Evolutionary conservation across 2,329 filamentous ascomycete species (phyloP).

Genomic region (Monosporascus ibericus): DNA sequence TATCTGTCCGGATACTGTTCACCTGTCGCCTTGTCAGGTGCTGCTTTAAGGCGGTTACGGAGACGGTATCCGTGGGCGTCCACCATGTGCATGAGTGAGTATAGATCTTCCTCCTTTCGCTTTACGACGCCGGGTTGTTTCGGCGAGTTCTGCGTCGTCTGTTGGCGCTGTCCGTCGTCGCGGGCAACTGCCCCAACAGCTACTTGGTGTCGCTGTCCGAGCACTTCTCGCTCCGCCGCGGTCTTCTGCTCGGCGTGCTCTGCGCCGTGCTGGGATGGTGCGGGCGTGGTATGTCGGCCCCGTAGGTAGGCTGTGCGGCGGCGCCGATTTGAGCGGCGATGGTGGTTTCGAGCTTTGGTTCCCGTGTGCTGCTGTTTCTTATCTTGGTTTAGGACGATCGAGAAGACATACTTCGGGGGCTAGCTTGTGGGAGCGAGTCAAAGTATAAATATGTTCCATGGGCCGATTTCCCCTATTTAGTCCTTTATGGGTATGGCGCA

Average conservation of each 20-base stretch:
- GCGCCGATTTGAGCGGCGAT: no score
- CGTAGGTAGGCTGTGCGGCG: slow-evolving; percentile 54
- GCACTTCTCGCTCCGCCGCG: no score
- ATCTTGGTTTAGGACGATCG: slow-evolving; percentile 14
- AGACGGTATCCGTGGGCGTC: no score
- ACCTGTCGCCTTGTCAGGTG: no score
- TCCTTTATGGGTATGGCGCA: no score
- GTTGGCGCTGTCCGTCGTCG: slow-evolving; percentile 60
- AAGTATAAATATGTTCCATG: no score
- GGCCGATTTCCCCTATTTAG: no score
- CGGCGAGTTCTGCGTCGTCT: slow-evolving; percentile 65
- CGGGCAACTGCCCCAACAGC: slow-evolving; percentile 64
- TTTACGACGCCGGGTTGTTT: slow-evolving; percentile 58
- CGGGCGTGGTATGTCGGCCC: slow-evolving; percentile 65
- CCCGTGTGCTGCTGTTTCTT: slow-evolving; percentile 14
- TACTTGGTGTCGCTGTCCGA: slow-evolving; percentile 43
- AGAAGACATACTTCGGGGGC: slow-evolving; percentile 12
- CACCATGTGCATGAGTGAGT: no score
- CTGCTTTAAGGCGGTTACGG: no score
- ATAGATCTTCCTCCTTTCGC: no score
- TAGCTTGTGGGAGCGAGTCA: background rate
- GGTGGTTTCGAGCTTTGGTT: slow-evolving; percentile 24
- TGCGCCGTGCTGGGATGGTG: slow-evolving; percentile 64
- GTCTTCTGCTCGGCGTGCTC: slow-evolving; percentile 34
- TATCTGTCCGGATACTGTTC: no score